Evolutionary conservation across 768 basidiomycete species (phyloP).

Genomic region (Hericium coralloides): DNA sequence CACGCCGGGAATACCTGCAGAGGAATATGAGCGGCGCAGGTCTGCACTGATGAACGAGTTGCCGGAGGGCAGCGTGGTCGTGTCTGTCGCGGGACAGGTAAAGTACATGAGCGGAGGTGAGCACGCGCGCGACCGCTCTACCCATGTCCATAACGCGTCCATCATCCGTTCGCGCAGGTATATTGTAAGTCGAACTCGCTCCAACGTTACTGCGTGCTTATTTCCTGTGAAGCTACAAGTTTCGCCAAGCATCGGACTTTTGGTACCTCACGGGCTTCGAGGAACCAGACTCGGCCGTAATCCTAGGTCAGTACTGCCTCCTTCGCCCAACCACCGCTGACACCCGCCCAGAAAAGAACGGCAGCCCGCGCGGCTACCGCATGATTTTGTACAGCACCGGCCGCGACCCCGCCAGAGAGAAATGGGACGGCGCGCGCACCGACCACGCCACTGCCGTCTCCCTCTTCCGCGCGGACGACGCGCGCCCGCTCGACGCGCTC

Average conservation of each 20-base stretch:
- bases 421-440: conserved; percentile 90
- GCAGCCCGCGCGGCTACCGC: conserved; percentile 65
- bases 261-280: conserved; percentile 96
- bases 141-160: background rate
- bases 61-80: conserved; percentile 32
- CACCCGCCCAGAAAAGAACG: conserved; percentile 49
- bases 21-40: conserved; percentile 36
- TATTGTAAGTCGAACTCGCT: conserved; percentile 7
- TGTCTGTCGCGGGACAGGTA: conserved; percentile 35
- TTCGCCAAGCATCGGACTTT: conserved; percentile 85
- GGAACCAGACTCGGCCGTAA: conserved; percentile 84
- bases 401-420: conserved; percentile 65
- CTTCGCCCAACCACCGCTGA: background rate
- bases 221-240: conserved; percentile 70
- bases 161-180: background rate
- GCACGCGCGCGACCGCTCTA: background rate
- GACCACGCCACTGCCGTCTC: conserved; percentile 51
- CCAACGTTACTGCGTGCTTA: background rate
- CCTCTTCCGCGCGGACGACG: conserved; percentile 76
- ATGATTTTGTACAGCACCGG: conserved; percentile 82
- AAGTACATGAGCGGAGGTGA: conserved; percentile 30
- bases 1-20: conserved; percentile 32
- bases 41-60: conserved; percentile 30
- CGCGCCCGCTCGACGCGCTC: conserved; percentile 46
- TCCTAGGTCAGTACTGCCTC: conserved; percentile 35